Base-by-base conservation (phyloP, 192 early-diverging fungal genomes). In the Helicostylum pulchrum region DNA sequence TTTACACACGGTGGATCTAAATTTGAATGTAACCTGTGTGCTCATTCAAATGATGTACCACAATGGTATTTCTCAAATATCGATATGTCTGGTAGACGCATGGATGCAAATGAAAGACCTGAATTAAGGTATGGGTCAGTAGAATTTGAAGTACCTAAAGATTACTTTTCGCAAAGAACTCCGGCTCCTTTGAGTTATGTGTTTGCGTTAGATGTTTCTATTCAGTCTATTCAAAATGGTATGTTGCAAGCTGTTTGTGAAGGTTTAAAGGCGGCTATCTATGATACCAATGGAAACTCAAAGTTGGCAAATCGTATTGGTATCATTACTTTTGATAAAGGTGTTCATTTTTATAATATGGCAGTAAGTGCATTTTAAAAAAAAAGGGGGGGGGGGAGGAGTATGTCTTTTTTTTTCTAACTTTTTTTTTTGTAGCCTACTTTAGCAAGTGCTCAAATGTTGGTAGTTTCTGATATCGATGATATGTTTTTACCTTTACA, bases 171-270 rank as follows among this genome's bases (percentile, higher is more conserved):
- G 62, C 73, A 80, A 12, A 84, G 88, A 49, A 61, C 81, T 1
- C 89, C 97, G 0, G 66, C 71, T 50, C 89, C 96, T 3, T 77
- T 87, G 2, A 82, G 86, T 1, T 94, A 92, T 74, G 81, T 99
- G 30, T 95, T 99, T 87, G 95, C 91, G 12, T 91, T 99, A 52
- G 97, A 99, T 75, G 95, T 99, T 23, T 92, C 93, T 5, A 94
- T 86, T 82, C 88, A 80, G 56, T 80, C 95, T 0, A 80, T 96
- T 21, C 88, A 92, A 71, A 92, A 80, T 59, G 95, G 96, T n/a
- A 81, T 95, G 85, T 74, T 97, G 42, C 67, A 72, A 10, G 68
- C 83, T 61, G 83, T 80, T 21, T 88, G 89, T 6, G 76, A 87
- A 45, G 85, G 90, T 0, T 80, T 99, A 50, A 78, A 80, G 65